Evolutionary conservation across 495 filamentous ascomycete species (phyloP).

Genomic region (Xeromyces bisporus): DNA sequence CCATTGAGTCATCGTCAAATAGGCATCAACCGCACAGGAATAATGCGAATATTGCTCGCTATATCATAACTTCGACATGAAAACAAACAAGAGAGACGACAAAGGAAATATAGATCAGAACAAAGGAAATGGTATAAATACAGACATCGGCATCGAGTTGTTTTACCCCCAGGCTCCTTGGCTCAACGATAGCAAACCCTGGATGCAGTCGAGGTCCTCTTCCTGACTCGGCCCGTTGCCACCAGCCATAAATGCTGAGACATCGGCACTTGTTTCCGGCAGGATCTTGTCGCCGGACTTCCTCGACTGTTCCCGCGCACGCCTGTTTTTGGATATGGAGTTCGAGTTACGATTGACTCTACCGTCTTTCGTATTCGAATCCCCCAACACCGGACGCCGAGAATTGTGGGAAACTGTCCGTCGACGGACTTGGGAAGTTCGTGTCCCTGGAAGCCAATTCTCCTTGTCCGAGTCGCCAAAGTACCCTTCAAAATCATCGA

Average conservation of each 20-base stretch:
- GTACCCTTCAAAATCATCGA: slow-evolving; percentile 25
- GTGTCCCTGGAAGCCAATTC: slow-evolving; percentile 59
- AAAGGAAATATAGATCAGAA: not conserved
- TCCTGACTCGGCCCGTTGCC: slow-evolving; percentile 41
- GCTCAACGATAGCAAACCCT: slow-evolving; percentile 58
- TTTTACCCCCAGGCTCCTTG: slow-evolving; percentile 41
- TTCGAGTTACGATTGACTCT: slow-evolving; percentile 7
- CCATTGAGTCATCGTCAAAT: slow-evolving; percentile 9
- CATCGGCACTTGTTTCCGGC: slow-evolving; percentile 34
- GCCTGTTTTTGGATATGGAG: slow-evolving; percentile 15
- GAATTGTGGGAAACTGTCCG: slow-evolving; percentile 17
- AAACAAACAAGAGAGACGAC: slow-evolving; percentile 7
- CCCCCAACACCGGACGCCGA: slow-evolving; percentile 29
- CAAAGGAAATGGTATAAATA: slow-evolving; percentile 10
- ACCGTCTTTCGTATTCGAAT: slow-evolving; percentile 19
- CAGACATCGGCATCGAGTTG: slow-evolving; percentile 1
- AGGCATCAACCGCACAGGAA: slow-evolving; percentile 10
- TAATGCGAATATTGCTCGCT: slow-evolving; percentile 24
- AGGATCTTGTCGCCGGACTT: slow-evolving; percentile 11
- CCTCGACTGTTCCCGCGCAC: slow-evolving; percentile 12
- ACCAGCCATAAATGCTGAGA: slow-evolving; percentile 51
- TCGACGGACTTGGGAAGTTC: slow-evolving; percentile 21
- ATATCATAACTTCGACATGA: slow-evolving; percentile 16
- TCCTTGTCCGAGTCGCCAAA: slow-evolving; percentile 78
- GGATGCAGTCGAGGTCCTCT: slow-evolving; percentile 62